Percentiles rank a stretch among this genome's conserved stretches.
These are phyloP conservation scores for Trematosphaeria pertusa DNA, from an alignment of 2,329 filamentous ascomycete species.

Conservation along the genomic window DNA sequence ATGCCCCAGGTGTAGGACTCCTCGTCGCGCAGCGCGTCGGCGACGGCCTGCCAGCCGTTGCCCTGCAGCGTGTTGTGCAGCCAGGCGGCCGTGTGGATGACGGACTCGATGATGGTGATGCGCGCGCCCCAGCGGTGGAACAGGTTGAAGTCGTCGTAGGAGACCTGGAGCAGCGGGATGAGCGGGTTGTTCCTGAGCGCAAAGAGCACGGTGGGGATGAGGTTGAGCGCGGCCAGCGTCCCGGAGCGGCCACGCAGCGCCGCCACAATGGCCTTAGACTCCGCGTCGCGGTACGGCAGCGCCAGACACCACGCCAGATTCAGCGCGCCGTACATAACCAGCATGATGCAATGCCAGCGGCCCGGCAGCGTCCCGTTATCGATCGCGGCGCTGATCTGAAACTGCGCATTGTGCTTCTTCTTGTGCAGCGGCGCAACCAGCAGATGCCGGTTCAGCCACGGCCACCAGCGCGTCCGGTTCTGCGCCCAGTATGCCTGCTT, in stretches of 20 bases:
- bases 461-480: slow-evolving; percentile 55
- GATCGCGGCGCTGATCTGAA: slow-evolving; percentile 71
- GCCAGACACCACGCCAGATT: slow-evolving; percentile 81
- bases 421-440: slow-evolving; percentile 74
- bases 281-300: slow-evolving; percentile 63
- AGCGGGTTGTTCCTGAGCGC: slow-evolving; percentile 93
- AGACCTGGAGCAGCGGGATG: slow-evolving; percentile 80
- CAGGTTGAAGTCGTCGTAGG: slow-evolving; percentile 96
- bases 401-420: slow-evolving; percentile 78
- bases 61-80: slow-evolving; percentile 68
- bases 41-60: slow-evolving; percentile 67
- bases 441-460: slow-evolving; percentile 70
- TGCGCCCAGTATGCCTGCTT: slow-evolving; percentile 55
- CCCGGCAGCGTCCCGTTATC: slow-evolving; percentile 80
- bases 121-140: slow-evolving; percentile 84
- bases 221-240: slow-evolving; percentile 83
- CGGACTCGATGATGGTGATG: slow-evolving; percentile 71
- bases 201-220: slow-evolving; percentile 88
- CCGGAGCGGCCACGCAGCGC: slow-evolving; percentile 87
- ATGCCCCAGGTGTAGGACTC: slow-evolving; percentile 71
- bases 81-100: slow-evolving; percentile 78
- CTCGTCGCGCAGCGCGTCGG: slow-evolving; percentile 61
- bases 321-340: slow-evolving; percentile 70
- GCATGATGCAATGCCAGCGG: slow-evolving; percentile 75
- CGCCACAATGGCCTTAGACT: slow-evolving; percentile 68